Conservation (phyloP, 257 asterid genomes). For the Jacaranda mimosifolia region DNA sequence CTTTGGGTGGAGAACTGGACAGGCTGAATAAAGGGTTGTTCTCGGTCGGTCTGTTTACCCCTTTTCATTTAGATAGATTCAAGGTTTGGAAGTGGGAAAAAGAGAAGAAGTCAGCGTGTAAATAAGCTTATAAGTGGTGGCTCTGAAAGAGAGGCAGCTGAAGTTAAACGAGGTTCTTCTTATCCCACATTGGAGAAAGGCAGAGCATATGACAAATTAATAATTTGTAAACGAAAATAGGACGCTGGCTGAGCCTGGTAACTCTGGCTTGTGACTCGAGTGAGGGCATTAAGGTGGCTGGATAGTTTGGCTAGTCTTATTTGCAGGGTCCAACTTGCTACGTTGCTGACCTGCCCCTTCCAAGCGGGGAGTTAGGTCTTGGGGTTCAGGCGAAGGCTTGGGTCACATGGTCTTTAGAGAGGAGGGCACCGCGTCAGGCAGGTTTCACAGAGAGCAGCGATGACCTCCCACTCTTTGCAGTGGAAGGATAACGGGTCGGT, state of each 20-base stretch:
- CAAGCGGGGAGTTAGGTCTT: conserved; percentile 10
- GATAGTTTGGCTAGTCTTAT: background rate
- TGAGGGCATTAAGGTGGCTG: conserved; percentile 10
- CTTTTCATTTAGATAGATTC: too few species aligned
- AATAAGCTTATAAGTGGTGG: too few species aligned
- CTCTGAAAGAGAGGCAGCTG: too few species aligned
- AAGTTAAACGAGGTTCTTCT: background rate
- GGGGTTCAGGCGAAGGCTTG: conserved; percentile 12
- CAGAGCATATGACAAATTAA: too few species aligned
- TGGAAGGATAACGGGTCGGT: conserved; percentile 23
- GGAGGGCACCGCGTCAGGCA: conserved; percentile 10
- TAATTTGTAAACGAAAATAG: background rate
- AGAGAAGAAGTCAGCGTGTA: too few species aligned
- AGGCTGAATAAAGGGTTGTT: too few species aligned
- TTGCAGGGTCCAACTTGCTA: background rate
- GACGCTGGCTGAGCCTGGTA: background rate
- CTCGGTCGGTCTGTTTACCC: too few species aligned
- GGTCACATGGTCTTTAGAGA: background rate
- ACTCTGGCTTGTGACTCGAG: conserved; percentile 1
- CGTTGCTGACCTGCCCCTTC: background rate
- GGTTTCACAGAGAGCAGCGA: conserved; percentile 26
- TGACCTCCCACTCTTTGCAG: background rate
- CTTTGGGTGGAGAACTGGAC: too few species aligned
- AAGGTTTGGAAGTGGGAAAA: too few species aligned
- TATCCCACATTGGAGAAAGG: background rate